Evolutionary conservation across 352 stramenopile genomes (phyloP), one percentile per base, ranked within the genome.

Genomic region (Phytophthora cactorum): DNA sequence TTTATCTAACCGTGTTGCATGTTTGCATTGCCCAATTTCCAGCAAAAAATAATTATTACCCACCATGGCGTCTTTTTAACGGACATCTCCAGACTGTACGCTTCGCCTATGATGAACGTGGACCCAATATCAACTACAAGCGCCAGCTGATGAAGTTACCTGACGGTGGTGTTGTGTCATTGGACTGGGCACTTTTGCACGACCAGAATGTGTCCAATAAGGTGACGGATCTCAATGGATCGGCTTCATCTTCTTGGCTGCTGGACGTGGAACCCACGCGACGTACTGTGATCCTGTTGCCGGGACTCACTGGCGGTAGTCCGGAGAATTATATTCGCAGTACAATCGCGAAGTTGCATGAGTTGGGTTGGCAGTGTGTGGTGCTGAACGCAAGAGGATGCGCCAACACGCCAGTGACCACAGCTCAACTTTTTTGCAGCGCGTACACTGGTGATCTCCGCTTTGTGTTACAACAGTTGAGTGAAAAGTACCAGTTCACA

Each of bases 351-450:
- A 55, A 59, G 2, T 46, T 91, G 36, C 55, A 82, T 31, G 43
- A 67, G 14, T 29, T 71, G 5, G 79, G 74, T 12, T 94, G 84
- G 86, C 86, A 91, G 46, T 85, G 80, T 57, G 82, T 92, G 44
- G 86, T 92, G 54, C 58, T 92, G 52, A 94, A 92, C 52, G 80
- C 86, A n/a, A 76, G 84, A 32, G 84, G 82, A 22, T 94, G 86
- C 29, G 82, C 78, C 5, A 66, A 79, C 10, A 92, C 86, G 14
- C 82, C 81, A 1, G 53, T 94, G 11, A 78, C 63, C 14, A 90
- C 81, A 11, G 63, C 82, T 0, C 66, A 82, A 60, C 69, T 95
- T 28, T 93, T 92, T 47, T 91, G 76, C 63, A 83, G 71, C 34
- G 87, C 74, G 38, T 91, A 91, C 70, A 94, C 86, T 12, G 77